Conservation (phyloP, 441 rosid species). For the Populus hybrid region DNA sequence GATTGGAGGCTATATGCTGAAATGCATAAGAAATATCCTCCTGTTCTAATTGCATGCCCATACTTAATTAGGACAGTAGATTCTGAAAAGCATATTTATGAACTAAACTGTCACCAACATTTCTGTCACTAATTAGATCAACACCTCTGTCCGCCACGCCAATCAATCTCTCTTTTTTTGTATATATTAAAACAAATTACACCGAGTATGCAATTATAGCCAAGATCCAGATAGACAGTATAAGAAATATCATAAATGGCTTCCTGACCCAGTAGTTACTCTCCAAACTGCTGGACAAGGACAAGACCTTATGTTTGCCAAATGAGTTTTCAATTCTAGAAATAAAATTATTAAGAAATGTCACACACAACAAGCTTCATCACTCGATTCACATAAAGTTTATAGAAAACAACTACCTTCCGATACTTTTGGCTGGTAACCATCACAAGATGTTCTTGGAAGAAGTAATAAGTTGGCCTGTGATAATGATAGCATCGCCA, state of each 20-base stretch:
- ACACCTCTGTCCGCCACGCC: neutral
- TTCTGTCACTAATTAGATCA: neutral
- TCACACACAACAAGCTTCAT: neutral
- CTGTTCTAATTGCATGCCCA: neutral
- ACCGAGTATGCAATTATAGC: neutral
- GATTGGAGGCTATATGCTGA: neutral
- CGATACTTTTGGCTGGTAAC: constrained; percentile 78
- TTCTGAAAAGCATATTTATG: neutral
- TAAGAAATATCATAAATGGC: neutral
- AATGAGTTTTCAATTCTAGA: neutral
- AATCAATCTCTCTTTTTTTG: neutral
- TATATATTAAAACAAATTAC: neutral
- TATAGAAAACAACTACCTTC: constrained; percentile 56
- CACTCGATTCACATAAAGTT: constrained; percentile 4
- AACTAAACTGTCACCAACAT: neutral
- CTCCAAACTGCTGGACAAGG: neutral
- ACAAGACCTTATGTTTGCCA: neutral
- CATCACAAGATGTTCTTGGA: constrained; percentile 82
- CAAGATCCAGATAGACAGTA: neutral
- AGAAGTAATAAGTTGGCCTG: constrained; percentile 91
- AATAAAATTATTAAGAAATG: neutral
- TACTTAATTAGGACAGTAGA: neutral
- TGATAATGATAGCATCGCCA: constrained; percentile 85
- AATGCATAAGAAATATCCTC: neutral
- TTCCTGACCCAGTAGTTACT: neutral